Base-by-base conservation (phyloP, 2,329 filamentous ascomycete genomes). In the Alternaria gaisen region DNA sequence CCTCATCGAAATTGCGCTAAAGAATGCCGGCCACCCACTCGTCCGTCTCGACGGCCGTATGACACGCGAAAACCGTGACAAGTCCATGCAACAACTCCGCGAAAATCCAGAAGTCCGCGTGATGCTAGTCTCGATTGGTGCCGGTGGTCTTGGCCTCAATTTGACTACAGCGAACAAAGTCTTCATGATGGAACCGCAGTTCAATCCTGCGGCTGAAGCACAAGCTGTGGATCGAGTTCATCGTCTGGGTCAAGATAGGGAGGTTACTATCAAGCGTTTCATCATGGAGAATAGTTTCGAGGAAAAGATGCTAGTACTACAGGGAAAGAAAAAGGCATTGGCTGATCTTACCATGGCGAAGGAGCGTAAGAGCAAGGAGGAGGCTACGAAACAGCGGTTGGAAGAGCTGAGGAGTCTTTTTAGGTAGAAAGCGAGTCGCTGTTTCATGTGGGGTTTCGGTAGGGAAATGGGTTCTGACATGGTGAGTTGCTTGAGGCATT, bases 151-250 rank as follows among this genome's bases (percentile, higher is more conserved):
- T 16, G 94, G 94, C 14, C 88, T 98, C 40, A 98, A 98, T 74
- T 83, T 98, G 56, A 97, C 94, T 0, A 85, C 91, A 0, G 94
- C 90, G 32, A 95, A 89, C 75, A 91, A 87, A 56, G 94, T 96
- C 14, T 98, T 95, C 77, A 91, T 98, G 71, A 98, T 99, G 94
- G 95, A 99, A 77, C 95, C 95, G 5, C 94, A 97, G 75, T 99
- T 94, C 82, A 99, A 99, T 73, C 95, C 95, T 0, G 94, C 93
- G 0, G 93, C 94, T 0, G 94, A 99, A 78, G 92, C 93, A 5
- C 95, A 99, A 80, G 95, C 95, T 2, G 86, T 98, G 8, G 95
- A 98, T 76, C 92, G 95, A 30, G 92, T 99, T 2, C 77, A 80
- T 53, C 66, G 77, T 8, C 56, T 80, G 0, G 77, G 95, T 0